Conservation (phyloP, 768 basidiomycete species). For the Amanita thiersii region DNA sequence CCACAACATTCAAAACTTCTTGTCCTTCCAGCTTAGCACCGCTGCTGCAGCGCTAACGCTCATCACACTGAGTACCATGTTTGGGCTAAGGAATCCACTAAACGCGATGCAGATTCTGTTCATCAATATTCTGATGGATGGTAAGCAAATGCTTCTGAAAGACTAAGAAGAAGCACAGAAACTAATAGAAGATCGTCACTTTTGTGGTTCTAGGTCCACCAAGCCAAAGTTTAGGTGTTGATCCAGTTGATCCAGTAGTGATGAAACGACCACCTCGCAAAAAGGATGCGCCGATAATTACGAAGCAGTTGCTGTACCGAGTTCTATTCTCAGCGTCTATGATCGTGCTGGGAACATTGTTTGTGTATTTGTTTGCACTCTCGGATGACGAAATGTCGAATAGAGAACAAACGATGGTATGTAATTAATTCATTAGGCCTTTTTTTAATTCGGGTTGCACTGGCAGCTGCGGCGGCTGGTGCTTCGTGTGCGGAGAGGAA, state of each 20-base stretch:
- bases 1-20: constrained; percentile 97
- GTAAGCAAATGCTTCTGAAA: constrained; percentile 35
- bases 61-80: constrained; percentile 89
- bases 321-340: constrained; percentile 92
- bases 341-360: constrained; percentile 84
- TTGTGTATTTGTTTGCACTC: constrained; percentile 77
- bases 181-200: too few relatives aligned
- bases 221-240: constrained; percentile 92
- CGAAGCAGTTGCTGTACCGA: constrained; percentile 57
- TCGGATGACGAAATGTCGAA: constrained; percentile 77
- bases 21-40: constrained; percentile 94
- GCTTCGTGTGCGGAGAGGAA: neutral
- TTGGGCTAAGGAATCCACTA: constrained; percentile 84
- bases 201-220: constrained; percentile 59
- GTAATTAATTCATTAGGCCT: too few relatives aligned
- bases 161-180: too few relatives aligned
- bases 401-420: constrained; percentile 93
- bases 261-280: constrained; percentile 91
- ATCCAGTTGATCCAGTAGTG: constrained; percentile 88
- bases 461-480: too few relatives aligned
- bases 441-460: too few relatives aligned
- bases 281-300: constrained; percentile 89
- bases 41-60: constrained; percentile 94
- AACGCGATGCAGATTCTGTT: constrained; percentile 99
- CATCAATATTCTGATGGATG: constrained; percentile 99